These are phyloP conservation scores for Aspergillus sp. DNA, from an alignment of 2,329 filamentous ascomycete species.

Conservation along the genomic window DNA sequence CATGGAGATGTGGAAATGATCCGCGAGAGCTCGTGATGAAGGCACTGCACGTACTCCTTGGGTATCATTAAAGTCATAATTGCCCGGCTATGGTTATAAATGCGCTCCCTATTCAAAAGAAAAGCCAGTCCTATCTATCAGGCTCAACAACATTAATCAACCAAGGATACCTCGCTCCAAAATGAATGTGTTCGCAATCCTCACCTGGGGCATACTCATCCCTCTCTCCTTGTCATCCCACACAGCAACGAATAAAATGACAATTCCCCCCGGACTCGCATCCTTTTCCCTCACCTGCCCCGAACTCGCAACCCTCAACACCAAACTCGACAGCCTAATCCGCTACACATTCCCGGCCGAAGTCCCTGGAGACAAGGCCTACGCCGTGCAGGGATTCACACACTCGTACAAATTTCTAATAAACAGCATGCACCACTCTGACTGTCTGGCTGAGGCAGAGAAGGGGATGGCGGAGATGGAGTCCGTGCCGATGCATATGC, in stretches of 20 bases:
- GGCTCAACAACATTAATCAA: not conserved
- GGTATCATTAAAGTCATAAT: not conserved
- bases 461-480: not conserved
- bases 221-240: not conserved
- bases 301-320: not conserved
- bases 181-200: not conserved
- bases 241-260: not conserved
- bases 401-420: not conserved
- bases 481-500: not conserved
- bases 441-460: not conserved
- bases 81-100: not conserved
- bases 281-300: not conserved
- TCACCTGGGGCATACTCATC: not conserved
- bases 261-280: not conserved
- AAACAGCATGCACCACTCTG: not conserved
- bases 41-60: not conserved
- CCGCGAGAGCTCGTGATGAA: not conserved
- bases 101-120: not conserved
- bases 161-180: not conserved
- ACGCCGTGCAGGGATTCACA: not conserved
- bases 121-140: not conserved
- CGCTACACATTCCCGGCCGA: not conserved
- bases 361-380: not conserved
- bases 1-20: not conserved
- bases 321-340: not conserved